These are phyloP conservation scores for Mortierella antarctica DNA, from an alignment of 192 early-diverging fungal genomes.

Conservation along the genomic window DNA sequence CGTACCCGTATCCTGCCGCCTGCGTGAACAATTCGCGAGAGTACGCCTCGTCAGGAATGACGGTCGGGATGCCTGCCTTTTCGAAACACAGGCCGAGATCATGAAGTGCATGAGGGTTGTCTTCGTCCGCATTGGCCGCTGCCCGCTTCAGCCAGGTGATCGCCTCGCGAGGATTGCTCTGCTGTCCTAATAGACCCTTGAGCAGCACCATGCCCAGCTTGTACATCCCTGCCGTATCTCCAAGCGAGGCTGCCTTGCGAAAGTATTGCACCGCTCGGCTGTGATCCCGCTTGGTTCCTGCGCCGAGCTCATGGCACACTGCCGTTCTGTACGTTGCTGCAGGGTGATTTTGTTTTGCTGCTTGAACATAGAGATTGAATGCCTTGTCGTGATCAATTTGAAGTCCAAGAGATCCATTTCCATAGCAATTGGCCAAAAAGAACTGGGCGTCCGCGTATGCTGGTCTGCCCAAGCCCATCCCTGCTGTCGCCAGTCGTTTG, in stretches of 20 bases:
- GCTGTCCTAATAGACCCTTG: conserved; percentile 82
- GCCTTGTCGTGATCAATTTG: conserved; percentile 88
- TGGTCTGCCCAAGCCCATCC: conserved; percentile 74
- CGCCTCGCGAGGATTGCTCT: conserved; percentile 87
- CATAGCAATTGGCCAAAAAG: conserved; percentile 90
- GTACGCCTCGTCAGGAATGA: conserved; percentile 85
- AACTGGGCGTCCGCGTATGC: conserved; percentile 92
- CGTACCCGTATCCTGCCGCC: conserved; percentile 93
- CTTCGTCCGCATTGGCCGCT: conserved; percentile 85
- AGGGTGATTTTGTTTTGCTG: conserved; percentile 92
- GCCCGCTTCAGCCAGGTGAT: conserved; percentile 95
- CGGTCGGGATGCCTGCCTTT: conserved; percentile 65
- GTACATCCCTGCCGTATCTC: conserved; percentile 96
- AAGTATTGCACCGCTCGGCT: conserved; percentile 91
- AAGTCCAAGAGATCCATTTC: conserved; percentile 83
- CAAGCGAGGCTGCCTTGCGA: conserved; percentile 90
- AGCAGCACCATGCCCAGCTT: conserved; percentile 94
- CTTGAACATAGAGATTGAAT: conserved; percentile 91
- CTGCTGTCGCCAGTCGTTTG: conserved; percentile 83
- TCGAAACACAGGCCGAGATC: conserved; percentile 80
- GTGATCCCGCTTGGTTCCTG: conserved; percentile 88
- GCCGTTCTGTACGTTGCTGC: conserved; percentile 93
- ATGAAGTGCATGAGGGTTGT: conserved; percentile 93
- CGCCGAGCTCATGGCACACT: conserved; percentile 95
- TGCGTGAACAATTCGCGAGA: conserved; percentile 91